phyloP scores from a whole-genome alignment of 495 filamentous ascomycete species.

The Lasiosphaeria ovina region DNA sequence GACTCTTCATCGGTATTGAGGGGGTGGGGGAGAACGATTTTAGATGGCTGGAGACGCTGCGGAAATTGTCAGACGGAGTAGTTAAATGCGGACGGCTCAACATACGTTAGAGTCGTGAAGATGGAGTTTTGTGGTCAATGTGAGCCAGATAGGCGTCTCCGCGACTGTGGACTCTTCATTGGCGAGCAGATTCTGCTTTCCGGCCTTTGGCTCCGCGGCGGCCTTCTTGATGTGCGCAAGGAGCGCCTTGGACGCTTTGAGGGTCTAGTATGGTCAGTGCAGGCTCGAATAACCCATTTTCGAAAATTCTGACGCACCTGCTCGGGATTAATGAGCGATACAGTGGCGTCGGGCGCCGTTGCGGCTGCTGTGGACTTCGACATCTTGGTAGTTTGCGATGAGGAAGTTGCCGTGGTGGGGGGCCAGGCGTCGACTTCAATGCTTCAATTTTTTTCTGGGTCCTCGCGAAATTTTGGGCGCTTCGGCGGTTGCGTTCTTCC shows the following conservation, averaged over 20 bases:
- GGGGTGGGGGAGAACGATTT: conserved; percentile 62
- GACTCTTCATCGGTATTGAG: conserved; percentile 57
- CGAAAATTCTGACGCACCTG: conserved; percentile 34
- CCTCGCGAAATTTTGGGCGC: conserved; percentile 27
- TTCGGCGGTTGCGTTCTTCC: conserved; percentile 20
- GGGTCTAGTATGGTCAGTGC: conserved; percentile 46
- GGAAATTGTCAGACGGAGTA: neutral
- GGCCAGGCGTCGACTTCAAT: conserved; percentile 5
- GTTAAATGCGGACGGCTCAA: conserved; percentile 9
- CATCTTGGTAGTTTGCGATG: conserved; percentile 22
- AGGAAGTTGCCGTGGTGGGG: conserved; percentile 20
- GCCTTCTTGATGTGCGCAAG: conserved; percentile 73
- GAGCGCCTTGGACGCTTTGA: conserved; percentile 79
- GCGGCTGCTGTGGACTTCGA: conserved; percentile 27
- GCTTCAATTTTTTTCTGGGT: conserved; percentile 21
- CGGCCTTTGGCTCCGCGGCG: conserved; percentile 55
- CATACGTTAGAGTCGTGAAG: conserved; percentile 28
- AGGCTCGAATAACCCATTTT: neutral
- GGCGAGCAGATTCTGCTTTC: conserved; percentile 69
- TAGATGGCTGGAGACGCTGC: conserved; percentile 63
- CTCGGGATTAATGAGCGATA: conserved; percentile 42
- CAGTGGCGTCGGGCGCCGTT: conserved; percentile 30
- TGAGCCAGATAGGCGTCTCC: conserved; percentile 71
- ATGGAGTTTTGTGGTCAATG: conserved; percentile 86
- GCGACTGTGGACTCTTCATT: conserved; percentile 50